These are phyloP conservation scores for Vanilla planifolia DNA, from an alignment of 106 monocot species.

Conservation along the genomic window DNA sequence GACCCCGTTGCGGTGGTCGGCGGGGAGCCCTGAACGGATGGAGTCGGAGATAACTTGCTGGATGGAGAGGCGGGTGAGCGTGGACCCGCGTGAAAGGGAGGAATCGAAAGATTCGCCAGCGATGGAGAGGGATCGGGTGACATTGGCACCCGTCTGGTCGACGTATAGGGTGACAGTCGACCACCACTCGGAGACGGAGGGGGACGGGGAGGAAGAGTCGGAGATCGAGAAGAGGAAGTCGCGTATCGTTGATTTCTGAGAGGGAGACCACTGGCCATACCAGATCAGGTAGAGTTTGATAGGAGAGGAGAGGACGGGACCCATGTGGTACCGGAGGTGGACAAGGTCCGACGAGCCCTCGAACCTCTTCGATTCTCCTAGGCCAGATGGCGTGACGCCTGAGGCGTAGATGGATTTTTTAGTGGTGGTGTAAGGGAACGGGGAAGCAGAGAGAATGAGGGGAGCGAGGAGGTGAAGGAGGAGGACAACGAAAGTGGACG, in stretches of 20 bases:
- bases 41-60: slow-evolving; percentile 55
- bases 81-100: slow-evolving; percentile 16
- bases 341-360: slow-evolving; percentile 64
- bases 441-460: not conserved
- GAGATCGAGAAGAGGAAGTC: slow-evolving; percentile 65
- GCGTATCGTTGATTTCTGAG: slow-evolving; percentile 33
- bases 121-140: slow-evolving; percentile 47
- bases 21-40: slow-evolving; percentile 29
- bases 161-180: slow-evolving; percentile 60
- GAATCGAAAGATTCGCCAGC: slow-evolving; percentile 25
- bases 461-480: not conserved
- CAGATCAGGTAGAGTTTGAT: slow-evolving; percentile 67
- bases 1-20: slow-evolving; percentile 50
- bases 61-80: slow-evolving; percentile 54
- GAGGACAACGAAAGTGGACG: not conserved
- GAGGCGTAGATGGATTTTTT: not conserved
- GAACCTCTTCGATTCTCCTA: slow-evolving; percentile 31
- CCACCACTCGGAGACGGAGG: slow-evolving; percentile 68
- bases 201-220: slow-evolving; percentile 23
- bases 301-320: slow-evolving; percentile 68
- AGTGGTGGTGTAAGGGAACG: not conserved
- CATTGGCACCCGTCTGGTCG: slow-evolving; percentile 67
- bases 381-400: not conserved
- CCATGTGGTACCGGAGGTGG: slow-evolving; percentile 73
- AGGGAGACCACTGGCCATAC: slow-evolving; percentile 56